A percentile compares a stretch with the other conserved stretches of the same genome.
Evolutionary conservation across 768 basidiomycete genomes (phyloP).

Genomic region (Strobilomyces confusus): DNA sequence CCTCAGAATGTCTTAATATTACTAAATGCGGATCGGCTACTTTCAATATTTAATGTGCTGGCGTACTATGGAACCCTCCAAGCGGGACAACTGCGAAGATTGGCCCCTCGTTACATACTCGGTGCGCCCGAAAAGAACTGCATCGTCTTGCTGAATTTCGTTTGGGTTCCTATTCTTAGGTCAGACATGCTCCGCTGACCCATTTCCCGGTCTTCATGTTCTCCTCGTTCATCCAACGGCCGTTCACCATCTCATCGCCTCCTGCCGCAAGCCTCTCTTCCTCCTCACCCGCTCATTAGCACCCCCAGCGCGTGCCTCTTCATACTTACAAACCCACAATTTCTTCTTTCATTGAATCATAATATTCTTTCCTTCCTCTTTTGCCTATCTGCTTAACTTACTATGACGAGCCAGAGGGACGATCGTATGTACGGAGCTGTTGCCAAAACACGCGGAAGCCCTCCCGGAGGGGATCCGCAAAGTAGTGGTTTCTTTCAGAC

Average conservation of each 20-base stretch:
- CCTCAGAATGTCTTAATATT: too few species aligned
- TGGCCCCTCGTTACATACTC: conserved; percentile 19
- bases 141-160: conserved; percentile 20
- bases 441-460: conserved; percentile 59
- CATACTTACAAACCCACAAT: conserved; percentile 53
- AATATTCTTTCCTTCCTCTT: conserved; percentile 44
- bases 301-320: conserved; percentile 41
- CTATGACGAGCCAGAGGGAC: conserved; percentile 71
- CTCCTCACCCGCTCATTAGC: conserved; percentile 38
- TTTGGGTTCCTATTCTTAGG: conserved; percentile 13
- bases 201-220: conserved; percentile 44
- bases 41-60: too few species aligned
- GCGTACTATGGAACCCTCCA: neutral
- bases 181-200: conserved; percentile 25
- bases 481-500: conserved; percentile 64
- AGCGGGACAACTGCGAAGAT: conserved; percentile 28
- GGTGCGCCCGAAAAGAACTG: conserved; percentile 19
- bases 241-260: conserved; percentile 41
- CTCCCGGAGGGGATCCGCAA: conserved; percentile 61
- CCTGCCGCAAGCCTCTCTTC: conserved; percentile 32
- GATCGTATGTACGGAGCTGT: conserved; percentile 66
- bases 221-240: conserved; percentile 42
- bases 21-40: too few species aligned
- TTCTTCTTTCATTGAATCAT: conserved; percentile 43
- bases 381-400: conserved; percentile 53